Evolutionary conservation across 2,329 filamentous ascomycete species (phyloP), one percentile per base, ranked within the genome.

Genomic region (Coniochaeta hoffmannii): DNA sequence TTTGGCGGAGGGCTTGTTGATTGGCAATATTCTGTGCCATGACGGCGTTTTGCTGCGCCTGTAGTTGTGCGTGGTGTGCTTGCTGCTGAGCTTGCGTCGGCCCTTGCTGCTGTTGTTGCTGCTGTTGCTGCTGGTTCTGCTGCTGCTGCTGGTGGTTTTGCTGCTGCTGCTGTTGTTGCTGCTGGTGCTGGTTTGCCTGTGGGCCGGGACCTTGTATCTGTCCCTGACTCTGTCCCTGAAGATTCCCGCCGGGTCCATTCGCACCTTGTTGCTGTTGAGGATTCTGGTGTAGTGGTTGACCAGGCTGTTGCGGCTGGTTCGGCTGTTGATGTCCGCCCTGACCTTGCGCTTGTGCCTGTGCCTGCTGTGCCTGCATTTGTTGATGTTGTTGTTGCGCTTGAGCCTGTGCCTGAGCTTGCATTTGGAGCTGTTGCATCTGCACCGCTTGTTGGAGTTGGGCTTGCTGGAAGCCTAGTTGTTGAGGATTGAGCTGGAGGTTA

Each of bases 401-500:
- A 57, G 69, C 60, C 46, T 71, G 68, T 53, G n/a, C n/a, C n/a
- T 41, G 36, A 15, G 14, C 19, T 14, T 51, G 49, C 28, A 34
- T 19, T n/a, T 71, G 69, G 58, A 55, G 51, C 52, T 69, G 41
- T n/a, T 46, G 41, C 41, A 69, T 59, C 46, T 71, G 67, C 53
- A 51, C 14, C 10, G 26, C 31, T 22, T 41, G 36, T 22, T 26
- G n/a, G 10, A 61, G 61, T 22, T 70, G 69, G 11, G 75, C 73
- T 55, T 75, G 73, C 35, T 71, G 71, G 19, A 71, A 69, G 9
- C 67, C 55, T 31, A 51, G 30, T 34, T 50, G 46, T 56, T 74
- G 73, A 56, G 44, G 53, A 34, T 70, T 76, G 70, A 81, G 77
- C 54, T 71, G 74, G 26, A 68, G 72, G 58, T 82, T 79, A 19